Conservation (phyloP, 148 eudicot genomes). For the Euryodendron excelsum region DNA sequence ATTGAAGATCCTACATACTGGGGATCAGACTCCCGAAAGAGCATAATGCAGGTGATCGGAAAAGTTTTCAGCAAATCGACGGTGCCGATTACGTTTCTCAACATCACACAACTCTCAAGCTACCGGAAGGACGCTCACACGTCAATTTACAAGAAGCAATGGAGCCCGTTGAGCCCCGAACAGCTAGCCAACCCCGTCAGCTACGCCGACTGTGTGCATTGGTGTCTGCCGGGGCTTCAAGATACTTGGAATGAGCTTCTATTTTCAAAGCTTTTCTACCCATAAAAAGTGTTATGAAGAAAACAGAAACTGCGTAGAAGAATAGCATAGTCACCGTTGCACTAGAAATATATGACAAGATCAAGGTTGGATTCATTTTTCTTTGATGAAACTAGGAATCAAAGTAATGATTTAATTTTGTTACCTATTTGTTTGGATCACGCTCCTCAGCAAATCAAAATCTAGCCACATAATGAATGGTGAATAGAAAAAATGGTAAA, state of each 20-base stretch:
- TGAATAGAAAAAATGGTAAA: no score
- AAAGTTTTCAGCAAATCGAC: conserved; percentile 59
- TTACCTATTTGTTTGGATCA: no score
- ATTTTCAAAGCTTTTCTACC: conserved; percentile 82
- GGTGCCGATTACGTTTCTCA: conserved; percentile 70
- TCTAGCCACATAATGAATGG: no score
- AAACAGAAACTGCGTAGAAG: not conserved
- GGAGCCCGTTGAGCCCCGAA: conserved; percentile 71
- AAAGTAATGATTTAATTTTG: no score
- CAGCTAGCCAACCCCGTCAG: conserved; percentile 72
- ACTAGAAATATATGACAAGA: no score
- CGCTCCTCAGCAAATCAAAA: no score
- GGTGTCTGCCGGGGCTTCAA: conserved; percentile 93
- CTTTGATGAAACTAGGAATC: no score
- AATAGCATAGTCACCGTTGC: not conserved
- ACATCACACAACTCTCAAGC: conserved; percentile 76
- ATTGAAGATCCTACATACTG: conserved; percentile 70
- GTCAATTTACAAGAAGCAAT: conserved; percentile 87
- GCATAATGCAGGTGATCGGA: conserved; percentile 71
- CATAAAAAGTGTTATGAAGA: conserved; percentile 27
- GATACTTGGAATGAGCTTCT: conserved; percentile 97
- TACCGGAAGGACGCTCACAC: conserved; percentile 93
- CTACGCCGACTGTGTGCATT: conserved; percentile 91
- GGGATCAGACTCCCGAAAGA: conserved; percentile 69
- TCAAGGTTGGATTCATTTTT: no score